Conservation (phyloP, 495 filamentous ascomycete species). For the Trichoderma reesei region DNA sequence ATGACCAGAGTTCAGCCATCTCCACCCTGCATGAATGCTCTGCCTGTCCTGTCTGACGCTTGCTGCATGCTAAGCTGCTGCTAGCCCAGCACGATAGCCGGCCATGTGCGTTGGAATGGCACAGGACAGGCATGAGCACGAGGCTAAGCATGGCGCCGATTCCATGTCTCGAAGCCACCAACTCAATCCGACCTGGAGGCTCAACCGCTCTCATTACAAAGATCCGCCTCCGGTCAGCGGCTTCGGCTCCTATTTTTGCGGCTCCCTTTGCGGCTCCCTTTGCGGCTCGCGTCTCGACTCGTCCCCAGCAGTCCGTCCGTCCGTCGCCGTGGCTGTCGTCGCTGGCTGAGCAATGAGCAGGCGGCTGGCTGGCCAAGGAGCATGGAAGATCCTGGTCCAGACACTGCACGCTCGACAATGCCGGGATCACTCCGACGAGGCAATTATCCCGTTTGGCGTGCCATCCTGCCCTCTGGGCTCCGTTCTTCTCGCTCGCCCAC, state of each 20-base stretch:
- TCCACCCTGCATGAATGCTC: background rate
- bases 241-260: background rate
- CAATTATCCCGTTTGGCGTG: slow-evolving; percentile 8
- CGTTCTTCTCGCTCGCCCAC: slow-evolving; percentile 1
- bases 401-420: background rate
- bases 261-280: background rate
- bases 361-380: background rate
- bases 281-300: too few species aligned
- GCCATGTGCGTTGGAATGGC: too few species aligned
- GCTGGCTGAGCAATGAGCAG: background rate
- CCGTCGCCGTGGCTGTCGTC: too few species aligned
- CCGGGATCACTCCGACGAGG: slow-evolving; percentile 7
- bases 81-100: too few species aligned
- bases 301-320: too few species aligned
- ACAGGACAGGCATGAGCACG: background rate
- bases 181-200: too few species aligned
- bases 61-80: background rate
- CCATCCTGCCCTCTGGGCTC: background rate
- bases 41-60: background rate
- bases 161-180: too few species aligned
- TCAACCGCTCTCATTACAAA: too few species aligned
- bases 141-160: background rate
- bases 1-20: slow-evolving; percentile 1
- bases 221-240: too few species aligned
- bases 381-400: background rate